A percentile compares a stretch with the other conserved stretches of the same genome.
phyloP scores from a whole-genome alignment of 2,329 filamentous ascomycete genomes.

The Penicillium hordei region DNA sequence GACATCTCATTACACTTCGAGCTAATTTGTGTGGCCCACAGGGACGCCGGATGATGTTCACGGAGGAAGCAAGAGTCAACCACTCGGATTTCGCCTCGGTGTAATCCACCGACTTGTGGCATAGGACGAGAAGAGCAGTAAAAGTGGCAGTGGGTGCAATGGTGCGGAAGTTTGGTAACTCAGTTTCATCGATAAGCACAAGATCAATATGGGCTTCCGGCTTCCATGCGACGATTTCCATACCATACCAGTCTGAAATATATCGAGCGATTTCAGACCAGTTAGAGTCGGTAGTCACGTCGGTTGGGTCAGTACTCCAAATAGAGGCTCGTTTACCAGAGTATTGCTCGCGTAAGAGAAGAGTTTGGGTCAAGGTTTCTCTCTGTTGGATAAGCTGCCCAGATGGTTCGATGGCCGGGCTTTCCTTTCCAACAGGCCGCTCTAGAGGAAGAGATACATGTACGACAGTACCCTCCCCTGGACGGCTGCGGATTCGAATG shows the following conservation, averaged over 20 bases:
- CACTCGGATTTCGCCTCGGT: constrained; percentile 29
- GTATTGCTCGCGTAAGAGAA: constrained; percentile 29
- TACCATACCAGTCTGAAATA: constrained; percentile 39
- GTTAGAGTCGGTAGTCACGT: constrained; percentile 18
- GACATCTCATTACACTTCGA: constrained; percentile 35
- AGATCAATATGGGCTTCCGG: constrained; percentile 32
- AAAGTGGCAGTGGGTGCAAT: constrained; percentile 17
- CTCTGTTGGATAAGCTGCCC: constrained; percentile 23
- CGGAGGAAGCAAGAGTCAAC: constrained; percentile 31
- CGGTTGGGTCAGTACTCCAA: constrained; percentile 26
- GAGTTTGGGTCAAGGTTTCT: constrained; percentile 25
- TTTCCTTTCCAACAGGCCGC: constrained; percentile 30
- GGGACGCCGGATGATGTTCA: constrained; percentile 42
- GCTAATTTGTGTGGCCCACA: constrained; percentile 45
- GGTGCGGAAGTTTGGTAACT: constrained; percentile 25
- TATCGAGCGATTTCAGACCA: constrained; percentile 34
- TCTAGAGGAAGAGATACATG: constrained; percentile 50
- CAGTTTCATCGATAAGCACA: constrained; percentile 36
- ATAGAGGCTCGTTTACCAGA: constrained; percentile 31
- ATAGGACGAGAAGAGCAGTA: constrained; percentile 40
- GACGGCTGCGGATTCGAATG: constrained; percentile 57
- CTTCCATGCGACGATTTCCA: constrained; percentile 36
- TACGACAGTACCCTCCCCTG: constrained; percentile 57
- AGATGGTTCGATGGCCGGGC: constrained; percentile 18
- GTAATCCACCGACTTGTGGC: constrained; percentile 39